A percentile compares a stretch with the other conserved stretches of the same genome.
These are phyloP conservation scores for Schizonepeta tenuifolia DNA, from an alignment of 257 asterid species.

Conservation along the genomic window DNA sequence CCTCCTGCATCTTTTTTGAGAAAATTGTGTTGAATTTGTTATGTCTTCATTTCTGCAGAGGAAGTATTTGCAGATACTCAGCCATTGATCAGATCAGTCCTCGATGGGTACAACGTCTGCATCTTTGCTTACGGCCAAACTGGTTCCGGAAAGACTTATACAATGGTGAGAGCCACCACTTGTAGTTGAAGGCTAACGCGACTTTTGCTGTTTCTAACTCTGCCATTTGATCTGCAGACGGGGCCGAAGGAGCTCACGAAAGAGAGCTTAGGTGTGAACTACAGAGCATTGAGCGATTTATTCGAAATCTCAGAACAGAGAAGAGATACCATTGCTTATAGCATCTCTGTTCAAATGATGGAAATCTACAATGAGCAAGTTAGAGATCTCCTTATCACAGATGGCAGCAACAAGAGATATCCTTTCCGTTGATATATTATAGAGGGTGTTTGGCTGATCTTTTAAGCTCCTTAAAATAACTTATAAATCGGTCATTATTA, in stretches of 20 bases:
- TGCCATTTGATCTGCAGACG: constrained; percentile 35
- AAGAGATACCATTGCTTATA: constrained; percentile 44
- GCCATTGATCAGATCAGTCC: constrained; percentile 56
- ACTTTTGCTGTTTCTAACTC: not conserved
- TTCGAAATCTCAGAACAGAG: constrained; percentile 53
- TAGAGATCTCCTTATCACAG: constrained; percentile 55
- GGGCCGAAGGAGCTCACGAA: constrained; percentile 54
- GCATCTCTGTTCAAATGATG: constrained; percentile 59
- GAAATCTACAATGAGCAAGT: constrained; percentile 71
- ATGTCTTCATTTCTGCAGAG: constrained; percentile 36
- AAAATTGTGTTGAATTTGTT: not conserved
- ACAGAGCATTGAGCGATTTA: constrained; percentile 62
- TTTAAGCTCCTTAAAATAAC: too few species aligned
- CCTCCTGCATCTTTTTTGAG: not conserved
- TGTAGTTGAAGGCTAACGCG: not conserved
- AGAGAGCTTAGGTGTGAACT: constrained; percentile 56
- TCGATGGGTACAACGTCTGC: constrained; percentile 60
- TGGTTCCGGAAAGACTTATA: constrained; percentile 50
- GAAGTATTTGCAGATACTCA: constrained; percentile 54
- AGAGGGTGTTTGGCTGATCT: too few species aligned
- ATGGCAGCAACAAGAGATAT: constrained; percentile 51
- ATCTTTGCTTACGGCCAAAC: constrained; percentile 65
- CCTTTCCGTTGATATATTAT: constrained; percentile 36
- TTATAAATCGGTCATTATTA: too few species aligned
- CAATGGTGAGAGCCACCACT: constrained; percentile 40